Percentiles rank a stretch among this genome's conserved stretches.
Conservation (phyloP, 108 stramenopile species). For the Epithemia pelagica region DNA sequence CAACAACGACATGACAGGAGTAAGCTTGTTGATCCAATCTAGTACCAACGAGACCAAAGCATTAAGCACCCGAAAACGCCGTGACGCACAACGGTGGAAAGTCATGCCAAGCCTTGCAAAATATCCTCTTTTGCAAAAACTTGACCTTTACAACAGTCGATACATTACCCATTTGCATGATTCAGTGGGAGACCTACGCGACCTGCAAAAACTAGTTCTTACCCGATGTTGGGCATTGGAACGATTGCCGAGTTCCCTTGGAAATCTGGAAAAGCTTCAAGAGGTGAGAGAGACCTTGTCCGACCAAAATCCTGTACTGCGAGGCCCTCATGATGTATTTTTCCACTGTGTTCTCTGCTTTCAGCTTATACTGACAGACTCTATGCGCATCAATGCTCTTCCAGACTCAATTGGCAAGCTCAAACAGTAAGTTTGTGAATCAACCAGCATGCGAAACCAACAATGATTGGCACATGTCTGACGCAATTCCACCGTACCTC, state of each 20-base stretch:
- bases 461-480: too few relatives aligned
- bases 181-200: not conserved
- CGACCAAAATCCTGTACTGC: too few relatives aligned
- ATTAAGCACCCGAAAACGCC: not conserved
- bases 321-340: too few relatives aligned
- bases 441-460: too few relatives aligned
- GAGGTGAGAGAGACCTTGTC: too few relatives aligned
- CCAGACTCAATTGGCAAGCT: not conserved
- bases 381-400: not conserved
- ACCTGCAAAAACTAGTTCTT: conserved; percentile 27
- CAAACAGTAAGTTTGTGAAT: not conserved
- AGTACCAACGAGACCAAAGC: not conserved
- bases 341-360: too few relatives aligned
- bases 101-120: not conserved
- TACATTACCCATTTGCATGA: not conserved
- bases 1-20: not conserved
- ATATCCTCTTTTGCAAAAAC: not conserved
- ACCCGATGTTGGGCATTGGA: conserved; percentile 4
- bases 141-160: not conserved
- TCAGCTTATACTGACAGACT: not conserved
- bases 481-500: too few relatives aligned
- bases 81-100: not conserved
- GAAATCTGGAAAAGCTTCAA: not conserved
- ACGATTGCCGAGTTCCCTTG: not conserved
- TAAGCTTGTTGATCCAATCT: not conserved